Conservation (phyloP, 768 basidiomycete species). For the Trametes villosa region DNA sequence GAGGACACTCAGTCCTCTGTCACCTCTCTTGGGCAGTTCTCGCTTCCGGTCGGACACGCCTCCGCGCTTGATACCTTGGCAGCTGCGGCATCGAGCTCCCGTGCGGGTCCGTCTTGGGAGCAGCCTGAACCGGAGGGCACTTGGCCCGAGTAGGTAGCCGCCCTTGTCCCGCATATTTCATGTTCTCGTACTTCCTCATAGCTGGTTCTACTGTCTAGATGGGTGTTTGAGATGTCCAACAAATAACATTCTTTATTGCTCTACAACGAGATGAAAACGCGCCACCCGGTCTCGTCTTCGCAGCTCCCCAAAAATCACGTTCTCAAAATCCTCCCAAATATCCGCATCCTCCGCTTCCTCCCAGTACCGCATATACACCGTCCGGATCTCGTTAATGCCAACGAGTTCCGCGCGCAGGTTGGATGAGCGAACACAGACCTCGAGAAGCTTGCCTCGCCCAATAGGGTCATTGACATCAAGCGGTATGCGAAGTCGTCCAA, state of each 20-base stretch:
- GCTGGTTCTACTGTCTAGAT: background rate
- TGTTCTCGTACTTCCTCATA: background rate
- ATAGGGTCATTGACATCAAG: slow-evolving; percentile 38
- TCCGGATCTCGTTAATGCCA: slow-evolving; percentile 47
- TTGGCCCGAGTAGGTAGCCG: too few species aligned
- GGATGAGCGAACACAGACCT: slow-evolving; percentile 38
- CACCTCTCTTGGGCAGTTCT: too few species aligned
- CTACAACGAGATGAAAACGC: slow-evolving; percentile 14
- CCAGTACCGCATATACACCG: slow-evolving; percentile 48
- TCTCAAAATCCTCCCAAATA: slow-evolving; percentile 43
- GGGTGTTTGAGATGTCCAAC: too few species aligned
- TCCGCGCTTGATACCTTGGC: too few species aligned
- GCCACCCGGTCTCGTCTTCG: slow-evolving; percentile 17
- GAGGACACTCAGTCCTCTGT: too few species aligned
- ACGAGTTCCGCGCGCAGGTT: slow-evolving; percentile 43
- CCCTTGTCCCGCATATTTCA: too few species aligned
- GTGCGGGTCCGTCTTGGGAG: too few species aligned
- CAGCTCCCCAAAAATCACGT: slow-evolving; percentile 41
- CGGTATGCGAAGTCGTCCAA: slow-evolving; percentile 48
- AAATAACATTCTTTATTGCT: too few species aligned
- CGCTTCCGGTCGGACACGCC: too few species aligned
- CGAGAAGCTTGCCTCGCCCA: slow-evolving; percentile 38
- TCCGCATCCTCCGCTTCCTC: slow-evolving; percentile 22
- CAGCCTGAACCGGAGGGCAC: too few species aligned
- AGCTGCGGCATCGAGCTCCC: too few species aligned